A percentile compares a stretch with the other conserved stretches of the same genome.
phyloP scores from a whole-genome alignment of 2,329 filamentous ascomycete species.

The Botrytis deweyae region DNA sequence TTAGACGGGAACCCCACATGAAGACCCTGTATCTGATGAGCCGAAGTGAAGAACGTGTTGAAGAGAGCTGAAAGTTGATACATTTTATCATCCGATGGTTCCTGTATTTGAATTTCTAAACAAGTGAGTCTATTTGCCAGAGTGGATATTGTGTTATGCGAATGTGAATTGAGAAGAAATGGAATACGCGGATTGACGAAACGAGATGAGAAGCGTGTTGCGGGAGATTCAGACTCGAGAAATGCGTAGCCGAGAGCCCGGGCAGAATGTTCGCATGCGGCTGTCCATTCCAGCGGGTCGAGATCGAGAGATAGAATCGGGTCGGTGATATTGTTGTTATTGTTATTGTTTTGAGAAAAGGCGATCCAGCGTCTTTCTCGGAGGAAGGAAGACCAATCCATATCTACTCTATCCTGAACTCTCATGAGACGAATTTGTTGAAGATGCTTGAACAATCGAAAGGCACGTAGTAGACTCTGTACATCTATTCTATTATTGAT shows the following conservation, averaged over 20 bases:
- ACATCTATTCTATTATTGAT: slow-evolving; percentile 29
- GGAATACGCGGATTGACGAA: slow-evolving; percentile 63
- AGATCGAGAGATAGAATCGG: slow-evolving; percentile 46
- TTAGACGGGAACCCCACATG: slow-evolving; percentile 60
- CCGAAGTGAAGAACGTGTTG: slow-evolving; percentile 55
- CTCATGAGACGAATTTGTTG: slow-evolving; percentile 65
- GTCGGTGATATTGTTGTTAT: slow-evolving; percentile 29
- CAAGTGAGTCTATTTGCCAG: slow-evolving; percentile 59
- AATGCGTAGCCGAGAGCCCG: slow-evolving; percentile 58
- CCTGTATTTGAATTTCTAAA: slow-evolving; percentile 60
- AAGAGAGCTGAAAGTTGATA: slow-evolving; percentile 57
- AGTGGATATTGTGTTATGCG: slow-evolving; percentile 48
- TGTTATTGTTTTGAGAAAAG: slow-evolving; percentile 26
- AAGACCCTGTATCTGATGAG: slow-evolving; percentile 59
- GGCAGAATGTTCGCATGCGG: slow-evolving; percentile 61
- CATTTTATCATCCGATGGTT: slow-evolving; percentile 53
- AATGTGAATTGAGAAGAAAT: slow-evolving; percentile 49
- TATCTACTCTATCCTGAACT: slow-evolving; percentile 59
- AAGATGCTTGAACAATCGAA: slow-evolving; percentile 54
- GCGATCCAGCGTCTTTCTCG: slow-evolving; percentile 37
- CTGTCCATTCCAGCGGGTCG: slow-evolving; percentile 58
- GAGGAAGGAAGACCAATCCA: slow-evolving; percentile 52
- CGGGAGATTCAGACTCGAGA: slow-evolving; percentile 54
- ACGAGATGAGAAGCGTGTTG: slow-evolving; percentile 45
- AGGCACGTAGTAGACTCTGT: slow-evolving; percentile 28